These are phyloP conservation scores for Grigorovia jiainica DNA, from an alignment of 805 yeast genomes.

Conservation along the genomic window DNA sequence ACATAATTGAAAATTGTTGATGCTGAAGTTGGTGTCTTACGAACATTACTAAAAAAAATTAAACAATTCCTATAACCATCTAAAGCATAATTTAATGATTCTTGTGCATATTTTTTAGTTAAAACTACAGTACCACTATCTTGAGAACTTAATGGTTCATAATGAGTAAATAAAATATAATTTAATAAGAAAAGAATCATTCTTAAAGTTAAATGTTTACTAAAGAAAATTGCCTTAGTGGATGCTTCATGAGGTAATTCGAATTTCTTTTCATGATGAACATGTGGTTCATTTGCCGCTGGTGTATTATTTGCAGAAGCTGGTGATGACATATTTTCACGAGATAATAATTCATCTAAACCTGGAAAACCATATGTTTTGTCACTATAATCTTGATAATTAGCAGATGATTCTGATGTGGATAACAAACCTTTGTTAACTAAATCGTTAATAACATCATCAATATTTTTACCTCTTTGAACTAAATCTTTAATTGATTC, in stretches of 20 bases:
- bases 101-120: constrained; percentile 35
- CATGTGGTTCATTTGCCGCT: not conserved
- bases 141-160: constrained; percentile 33
- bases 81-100: constrained; percentile 33
- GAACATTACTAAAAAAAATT: constrained; percentile 32
- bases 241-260: constrained; percentile 34
- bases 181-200: constrained; percentile 42
- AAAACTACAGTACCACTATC: constrained; percentile 28
- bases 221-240: constrained; percentile 32
- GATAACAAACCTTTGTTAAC: constrained; percentile 23
- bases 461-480: constrained; percentile 24
- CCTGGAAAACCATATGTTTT: constrained; percentile 27
- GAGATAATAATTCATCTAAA: constrained; percentile 19
- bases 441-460: constrained; percentile 21
- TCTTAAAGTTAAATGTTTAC: constrained; percentile 34
- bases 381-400: constrained; percentile 21
- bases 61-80: constrained; percentile 36
- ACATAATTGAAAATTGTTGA: constrained; percentile 28
- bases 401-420: constrained; percentile 24
- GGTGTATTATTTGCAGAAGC: constrained; percentile 6
- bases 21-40: constrained; percentile 27
- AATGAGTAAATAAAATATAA: constrained; percentile 38
- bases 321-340: constrained; percentile 5
- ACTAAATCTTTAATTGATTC: constrained; percentile 27
- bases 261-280: constrained; percentile 23